These are phyloP conservation scores for Aphanoascus verrucosus DNA, from an alignment of 2,329 filamentous ascomycete species.

Conservation along the genomic window DNA sequence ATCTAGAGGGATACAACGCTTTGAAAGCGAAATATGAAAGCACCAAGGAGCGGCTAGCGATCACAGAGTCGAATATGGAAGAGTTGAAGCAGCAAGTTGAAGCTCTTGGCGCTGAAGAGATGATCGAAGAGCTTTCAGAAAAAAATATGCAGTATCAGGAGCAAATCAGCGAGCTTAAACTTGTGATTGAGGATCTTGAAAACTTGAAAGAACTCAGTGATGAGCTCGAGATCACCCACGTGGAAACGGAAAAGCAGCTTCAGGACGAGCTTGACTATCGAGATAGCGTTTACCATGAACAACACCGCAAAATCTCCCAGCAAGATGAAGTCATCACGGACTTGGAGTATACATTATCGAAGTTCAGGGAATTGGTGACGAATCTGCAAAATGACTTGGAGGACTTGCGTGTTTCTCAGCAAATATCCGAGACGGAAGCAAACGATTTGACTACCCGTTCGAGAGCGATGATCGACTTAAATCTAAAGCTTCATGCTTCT, in stretches of 20 bases:
- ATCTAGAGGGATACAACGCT: constrained; percentile 55
- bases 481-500: constrained; percentile 83
- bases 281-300: constrained; percentile 73
- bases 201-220: constrained; percentile 85
- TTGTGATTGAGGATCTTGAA: constrained; percentile 76
- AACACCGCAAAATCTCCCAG: constrained; percentile 58
- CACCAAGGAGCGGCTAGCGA: constrained; percentile 60
- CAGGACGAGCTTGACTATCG: constrained; percentile 87
- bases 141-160: constrained; percentile 76
- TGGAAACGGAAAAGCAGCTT: constrained; percentile 86
- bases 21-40: constrained; percentile 60
- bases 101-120: constrained; percentile 77
- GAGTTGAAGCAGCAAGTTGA: constrained; percentile 87
- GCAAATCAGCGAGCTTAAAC: constrained; percentile 70
- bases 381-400: constrained; percentile 78
- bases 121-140: constrained; percentile 84
- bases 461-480: constrained; percentile 91
- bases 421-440: constrained; percentile 84
- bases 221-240: constrained; percentile 85
- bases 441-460: constrained; percentile 82
- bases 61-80: constrained; percentile 64
- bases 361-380: constrained; percentile 80
- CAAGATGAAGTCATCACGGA: constrained; percentile 76
- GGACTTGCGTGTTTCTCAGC: constrained; percentile 83
- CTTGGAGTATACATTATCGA: constrained; percentile 76